Evolutionary conservation across 2,329 filamentous ascomycete genomes (phyloP), one percentile per base, ranked within the genome.

Genomic region (Aspergillus candidus): DNA sequence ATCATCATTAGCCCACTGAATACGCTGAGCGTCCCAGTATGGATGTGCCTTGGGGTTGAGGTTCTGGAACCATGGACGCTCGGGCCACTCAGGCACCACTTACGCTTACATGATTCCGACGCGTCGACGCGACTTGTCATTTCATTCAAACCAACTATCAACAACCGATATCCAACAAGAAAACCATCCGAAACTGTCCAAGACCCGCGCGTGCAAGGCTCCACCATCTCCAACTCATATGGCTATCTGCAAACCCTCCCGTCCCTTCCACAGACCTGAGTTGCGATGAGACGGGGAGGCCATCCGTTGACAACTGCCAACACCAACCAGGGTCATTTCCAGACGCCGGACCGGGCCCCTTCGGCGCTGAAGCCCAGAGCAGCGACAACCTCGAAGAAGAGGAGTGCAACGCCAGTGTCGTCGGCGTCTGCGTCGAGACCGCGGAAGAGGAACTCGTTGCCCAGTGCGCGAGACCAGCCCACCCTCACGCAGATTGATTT

Each of bases 401-500:
- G 43, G n/a, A 46, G 14, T 4, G 46, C 22, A 22, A 54, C 47
- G 6, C 51, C 51, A 13, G 30, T 36, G 8, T 49, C 54, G 3
- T 51, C 56, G 6, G 42, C 40, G 27, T 54, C 51, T 12, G 46
- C 51, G 7, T 43, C 47, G n/a, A 56, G 46, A 35, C 50, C 48
- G 5, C 46, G 40, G 31, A 61, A 55, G 38, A 52, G 50, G 35
- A 47, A 13, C 12, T 48, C 53, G 4, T 15, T 56, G 4, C 38
- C 49, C n/a, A 50, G 46, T 35, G 50, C 54, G 12, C 50, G 41
- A 6, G 60, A 57, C 11, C 68, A 71, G 37, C 60, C 64, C 2
- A 71, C 68, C 1, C 58, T 71, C 12, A 71, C 68, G 1, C 68
- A 71, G 44, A 66, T 71, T 38, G 66, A 65, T 32, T 70, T 63